A percentile compares a stretch with the other conserved stretches of the same genome.
Evolutionary conservation across 345 rosid species (phyloP).

Genomic region (Stellera chamaejasme): DNA sequence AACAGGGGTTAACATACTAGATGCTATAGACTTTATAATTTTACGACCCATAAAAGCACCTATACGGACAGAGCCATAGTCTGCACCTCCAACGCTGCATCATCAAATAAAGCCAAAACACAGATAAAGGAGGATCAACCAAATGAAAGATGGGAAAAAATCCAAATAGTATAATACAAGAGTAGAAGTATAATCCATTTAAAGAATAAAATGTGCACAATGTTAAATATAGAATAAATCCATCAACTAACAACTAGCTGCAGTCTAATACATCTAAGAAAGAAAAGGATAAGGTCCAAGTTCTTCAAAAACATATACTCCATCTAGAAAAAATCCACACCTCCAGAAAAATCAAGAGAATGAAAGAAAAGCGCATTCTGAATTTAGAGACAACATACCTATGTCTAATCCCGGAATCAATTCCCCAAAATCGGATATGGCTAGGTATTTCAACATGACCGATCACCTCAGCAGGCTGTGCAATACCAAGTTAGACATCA

Average conservation of each 20-base stretch:
- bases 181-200: too few species aligned
- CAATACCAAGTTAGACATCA: constrained; percentile 6
- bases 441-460: constrained; percentile 94
- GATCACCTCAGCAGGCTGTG: constrained; percentile 95
- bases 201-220: too few species aligned
- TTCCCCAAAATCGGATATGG: constrained; percentile 98
- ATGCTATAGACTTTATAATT: constrained; percentile 78
- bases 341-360: background rate
- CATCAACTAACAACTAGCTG: too few species aligned
- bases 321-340: too few species aligned
- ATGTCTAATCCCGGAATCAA: constrained; percentile 98
- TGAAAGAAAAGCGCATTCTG: background rate
- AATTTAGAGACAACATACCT: constrained; percentile 36
- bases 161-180: too few species aligned
- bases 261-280: too few species aligned
- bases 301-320: too few species aligned
- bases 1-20: constrained; percentile 28
- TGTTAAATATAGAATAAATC: too few species aligned
- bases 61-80: constrained; percentile 90
- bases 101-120: background rate
- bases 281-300: too few species aligned
- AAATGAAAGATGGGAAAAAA: too few species aligned
- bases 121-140: constrained; percentile 9
- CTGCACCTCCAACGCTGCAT: constrained; percentile 91
- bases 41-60: constrained; percentile 94